These are phyloP conservation scores for Gentiana straminea DNA, from an alignment of 257 asterid genomes.

Conservation along the genomic window DNA sequence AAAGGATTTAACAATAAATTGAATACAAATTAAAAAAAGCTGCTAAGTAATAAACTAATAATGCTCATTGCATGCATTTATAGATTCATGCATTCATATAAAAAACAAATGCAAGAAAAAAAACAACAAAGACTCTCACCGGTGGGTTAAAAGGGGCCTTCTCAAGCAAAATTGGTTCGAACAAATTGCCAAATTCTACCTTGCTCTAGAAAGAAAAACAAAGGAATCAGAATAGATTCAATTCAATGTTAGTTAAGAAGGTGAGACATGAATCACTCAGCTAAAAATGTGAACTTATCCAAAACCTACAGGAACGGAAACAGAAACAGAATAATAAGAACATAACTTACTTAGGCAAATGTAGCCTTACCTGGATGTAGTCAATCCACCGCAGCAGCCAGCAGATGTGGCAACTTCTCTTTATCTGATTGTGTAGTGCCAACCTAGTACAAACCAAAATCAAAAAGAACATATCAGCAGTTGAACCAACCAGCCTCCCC, in stretches of 20 bases:
- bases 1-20: not conserved
- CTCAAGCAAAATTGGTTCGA: constrained; percentile 34
- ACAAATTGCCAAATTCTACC: constrained; percentile 29
- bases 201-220: constrained; percentile 40
- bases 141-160: constrained; percentile 42
- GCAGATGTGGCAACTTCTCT: constrained; percentile 57
- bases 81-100: not conserved
- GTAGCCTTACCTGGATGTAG: constrained; percentile 67
- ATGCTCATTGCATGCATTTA: not conserved
- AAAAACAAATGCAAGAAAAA: constrained; percentile 1
- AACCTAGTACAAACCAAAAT: constrained; percentile 24
- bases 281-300: too few relatives aligned
- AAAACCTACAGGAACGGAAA: not conserved
- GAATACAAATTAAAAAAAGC: not conserved
- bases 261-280: too few relatives aligned
- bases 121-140: constrained; percentile 26
- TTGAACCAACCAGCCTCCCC: constrained; percentile 4
- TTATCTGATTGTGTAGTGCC: constrained; percentile 46
- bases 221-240: constrained; percentile 1
- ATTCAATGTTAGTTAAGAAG: not conserved
- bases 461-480: not conserved
- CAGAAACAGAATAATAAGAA: not conserved
- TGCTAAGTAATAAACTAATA: not conserved
- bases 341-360: not conserved
- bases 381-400: constrained; percentile 55